Conservation (phyloP, 2,329 filamentous ascomycete species). For the Colletotrichum acutatum region DNA sequence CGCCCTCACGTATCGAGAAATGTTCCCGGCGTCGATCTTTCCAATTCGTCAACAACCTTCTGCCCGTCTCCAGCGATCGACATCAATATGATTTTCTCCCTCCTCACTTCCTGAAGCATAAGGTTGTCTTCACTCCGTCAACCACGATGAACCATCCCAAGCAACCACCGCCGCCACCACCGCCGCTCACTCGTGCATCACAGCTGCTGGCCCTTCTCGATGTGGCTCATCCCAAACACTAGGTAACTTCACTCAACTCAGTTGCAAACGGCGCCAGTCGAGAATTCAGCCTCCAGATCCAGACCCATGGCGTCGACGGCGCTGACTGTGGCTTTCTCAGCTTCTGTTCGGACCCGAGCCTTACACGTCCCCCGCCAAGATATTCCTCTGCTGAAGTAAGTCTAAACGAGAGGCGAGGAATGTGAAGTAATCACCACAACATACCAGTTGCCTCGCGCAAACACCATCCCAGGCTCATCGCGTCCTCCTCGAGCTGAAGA, state of each 20-base stretch:
- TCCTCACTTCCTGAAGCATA: background rate
- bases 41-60: background rate
- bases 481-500: background rate
- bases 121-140: slow-evolving; percentile 3
- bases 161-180: background rate
- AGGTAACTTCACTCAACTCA: background rate
- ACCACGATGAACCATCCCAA: background rate
- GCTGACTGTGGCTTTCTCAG: slow-evolving; percentile 1
- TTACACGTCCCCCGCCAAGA: background rate
- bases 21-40: slow-evolving; percentile 12
- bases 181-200: slow-evolving; percentile 1
- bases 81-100: background rate
- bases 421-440: slow-evolving; percentile 8
- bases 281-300: background rate
- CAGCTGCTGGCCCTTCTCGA: slow-evolving; percentile 19
- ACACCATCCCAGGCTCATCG: background rate
- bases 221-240: slow-evolving; percentile 20
- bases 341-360: background rate
- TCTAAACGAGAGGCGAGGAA: background rate
- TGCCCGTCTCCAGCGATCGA: slow-evolving; percentile 24
- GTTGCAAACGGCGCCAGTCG: slow-evolving; percentile 26
- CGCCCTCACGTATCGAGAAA: slow-evolving; percentile 18
- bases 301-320: slow-evolving; percentile 6
- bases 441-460: slow-evolving; percentile 9
- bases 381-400: background rate